Conservation (phyloP, 768 basidiomycete species). For the Serendipita sp. region DNA sequence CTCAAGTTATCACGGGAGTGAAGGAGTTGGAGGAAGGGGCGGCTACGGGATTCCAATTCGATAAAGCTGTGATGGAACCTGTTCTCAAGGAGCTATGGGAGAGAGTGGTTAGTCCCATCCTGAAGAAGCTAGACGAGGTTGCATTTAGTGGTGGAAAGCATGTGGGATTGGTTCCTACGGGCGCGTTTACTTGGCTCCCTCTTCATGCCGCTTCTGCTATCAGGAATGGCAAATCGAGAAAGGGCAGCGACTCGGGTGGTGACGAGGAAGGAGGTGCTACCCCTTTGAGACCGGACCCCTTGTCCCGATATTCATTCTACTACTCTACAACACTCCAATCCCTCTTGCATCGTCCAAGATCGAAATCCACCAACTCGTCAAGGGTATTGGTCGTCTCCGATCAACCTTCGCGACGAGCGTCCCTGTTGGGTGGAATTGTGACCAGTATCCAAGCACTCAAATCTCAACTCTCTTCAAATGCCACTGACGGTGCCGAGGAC, state of each 20-base stretch:
- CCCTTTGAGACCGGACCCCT: background rate
- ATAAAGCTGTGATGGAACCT: slow-evolving; percentile 1
- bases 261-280: background rate
- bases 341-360: background rate
- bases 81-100: slow-evolving; percentile 2
- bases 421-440: background rate
- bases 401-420: background rate
- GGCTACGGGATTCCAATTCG: background rate
- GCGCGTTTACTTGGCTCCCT: slow-evolving; percentile 1
- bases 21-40: background rate
- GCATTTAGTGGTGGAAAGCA: background rate
- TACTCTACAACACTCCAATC: slow-evolving; percentile 1
- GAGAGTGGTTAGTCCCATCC: background rate
- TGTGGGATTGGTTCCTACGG: background rate
- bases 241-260: too few species aligned
- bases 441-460: slow-evolving; percentile 1
- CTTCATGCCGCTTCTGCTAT: background rate
- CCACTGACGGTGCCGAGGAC: background rate
- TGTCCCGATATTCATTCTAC: background rate
- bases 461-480: background rate
- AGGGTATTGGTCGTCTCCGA: background rate
- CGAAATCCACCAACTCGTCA: background rate
- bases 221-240: background rate
- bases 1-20: background rate
- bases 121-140: background rate